Evolutionary conservation across 805 yeast species (phyloP).

Genomic region (Ogataea glucozyma): DNA sequence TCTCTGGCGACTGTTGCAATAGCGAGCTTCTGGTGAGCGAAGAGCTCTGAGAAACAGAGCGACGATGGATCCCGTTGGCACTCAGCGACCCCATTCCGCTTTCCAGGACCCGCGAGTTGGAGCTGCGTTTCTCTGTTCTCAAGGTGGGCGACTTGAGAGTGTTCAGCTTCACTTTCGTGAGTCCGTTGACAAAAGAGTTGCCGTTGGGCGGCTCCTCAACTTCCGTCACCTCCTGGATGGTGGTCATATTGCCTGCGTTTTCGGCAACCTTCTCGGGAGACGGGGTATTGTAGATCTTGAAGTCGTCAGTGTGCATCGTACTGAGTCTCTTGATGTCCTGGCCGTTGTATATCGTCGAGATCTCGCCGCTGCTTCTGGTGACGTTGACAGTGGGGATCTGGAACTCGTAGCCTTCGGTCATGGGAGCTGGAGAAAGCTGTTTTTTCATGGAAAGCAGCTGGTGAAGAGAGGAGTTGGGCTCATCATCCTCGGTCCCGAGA

Average conservation of each 20-base stretch:
- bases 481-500: constrained; percentile 23
- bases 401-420: constrained; percentile 2
- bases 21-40: not conserved
- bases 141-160: constrained; percentile 21
- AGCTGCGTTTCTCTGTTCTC: constrained; percentile 4
- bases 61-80: not conserved
- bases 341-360: constrained; percentile 20
- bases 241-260: constrained; percentile 32
- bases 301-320: constrained; percentile 35
- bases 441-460: constrained; percentile 32
- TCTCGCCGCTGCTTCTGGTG: constrained; percentile 3
- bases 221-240: constrained; percentile 38
- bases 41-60: constrained; percentile 1
- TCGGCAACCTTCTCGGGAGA: constrained; percentile 5
- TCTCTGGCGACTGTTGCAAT: constrained; percentile 1
- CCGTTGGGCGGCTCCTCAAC: constrained; percentile 24
- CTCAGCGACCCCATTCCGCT: not conserved
- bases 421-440: constrained; percentile 25
- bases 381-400: constrained; percentile 12
- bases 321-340: constrained; percentile 28
- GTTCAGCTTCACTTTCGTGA: constrained; percentile 25
- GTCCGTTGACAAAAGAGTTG: constrained; percentile 15
- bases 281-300: constrained; percentile 30
- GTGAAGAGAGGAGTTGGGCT: constrained; percentile 19
- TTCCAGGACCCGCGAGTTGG: not conserved